These are phyloP conservation scores for Cochlearia excelsa DNA, from an alignment of 345 rosid species.

Conservation along the genomic window DNA sequence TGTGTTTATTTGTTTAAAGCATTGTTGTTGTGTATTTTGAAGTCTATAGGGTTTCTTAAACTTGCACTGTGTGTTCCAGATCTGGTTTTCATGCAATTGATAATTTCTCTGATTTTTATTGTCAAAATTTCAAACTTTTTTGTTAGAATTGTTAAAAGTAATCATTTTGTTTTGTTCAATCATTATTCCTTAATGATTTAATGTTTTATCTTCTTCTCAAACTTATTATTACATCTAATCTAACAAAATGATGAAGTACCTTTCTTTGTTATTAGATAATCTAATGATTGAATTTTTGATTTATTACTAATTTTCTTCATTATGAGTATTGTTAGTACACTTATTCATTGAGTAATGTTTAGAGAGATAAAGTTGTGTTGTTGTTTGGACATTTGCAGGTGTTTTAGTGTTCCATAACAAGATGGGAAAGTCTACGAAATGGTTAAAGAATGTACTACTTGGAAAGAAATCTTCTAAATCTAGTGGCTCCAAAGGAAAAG, in stretches of 20 bases:
- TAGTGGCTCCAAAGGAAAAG: constrained; percentile 50
- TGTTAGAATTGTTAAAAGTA: not conserved
- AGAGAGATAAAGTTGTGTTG: constrained; percentile 14
- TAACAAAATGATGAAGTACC: not conserved
- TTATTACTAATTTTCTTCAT: not conserved
- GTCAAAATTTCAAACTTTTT: too few species aligned
- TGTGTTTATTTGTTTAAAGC: constrained; percentile 10
- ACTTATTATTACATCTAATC: too few species aligned
- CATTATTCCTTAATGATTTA: not conserved
- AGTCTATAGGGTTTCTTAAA: constrained; percentile 27
- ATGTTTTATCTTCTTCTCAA: too few species aligned
- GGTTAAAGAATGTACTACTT: constrained; percentile 78
- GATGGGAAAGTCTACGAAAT: constrained; percentile 79
- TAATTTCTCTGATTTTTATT: not conserved
- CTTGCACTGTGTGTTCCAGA: constrained; percentile 52
- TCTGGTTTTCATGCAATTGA: constrained; percentile 38
- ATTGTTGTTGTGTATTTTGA: constrained; percentile 47
- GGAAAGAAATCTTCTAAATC: constrained; percentile 83
- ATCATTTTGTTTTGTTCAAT: constrained; percentile 5
- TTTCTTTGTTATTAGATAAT: not conserved
- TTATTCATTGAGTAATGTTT: not conserved
- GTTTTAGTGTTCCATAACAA: constrained; percentile 9
- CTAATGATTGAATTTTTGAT: not conserved
- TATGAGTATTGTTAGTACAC: not conserved
- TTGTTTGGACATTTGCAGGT: constrained; percentile 29